A percentile compares a stretch with the other conserved stretches of the same genome.
phyloP scores from a whole-genome alignment of 1,284 basidiomycete species.

The Trametes polyzona region DNA sequence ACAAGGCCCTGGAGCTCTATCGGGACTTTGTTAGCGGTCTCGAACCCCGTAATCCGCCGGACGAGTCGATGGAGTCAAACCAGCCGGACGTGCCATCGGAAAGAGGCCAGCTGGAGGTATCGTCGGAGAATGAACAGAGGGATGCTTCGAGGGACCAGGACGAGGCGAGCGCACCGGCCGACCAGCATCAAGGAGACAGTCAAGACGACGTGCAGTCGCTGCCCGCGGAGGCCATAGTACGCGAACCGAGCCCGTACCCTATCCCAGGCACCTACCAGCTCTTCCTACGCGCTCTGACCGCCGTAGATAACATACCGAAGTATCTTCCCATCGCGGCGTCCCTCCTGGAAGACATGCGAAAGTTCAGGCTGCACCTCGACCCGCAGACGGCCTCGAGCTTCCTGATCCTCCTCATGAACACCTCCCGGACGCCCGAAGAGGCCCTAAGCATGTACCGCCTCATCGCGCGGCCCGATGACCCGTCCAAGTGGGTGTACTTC shows the following conservation, averaged over 20 bases:
- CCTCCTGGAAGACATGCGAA: constrained; percentile 58
- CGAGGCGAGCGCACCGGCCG: constrained; percentile 2
- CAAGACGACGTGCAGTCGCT: not conserved
- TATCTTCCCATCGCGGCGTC: constrained; percentile 52
- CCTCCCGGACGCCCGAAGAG: constrained; percentile 52
- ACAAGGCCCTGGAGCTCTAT: constrained; percentile 56
- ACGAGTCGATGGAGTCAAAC: too few species aligned
- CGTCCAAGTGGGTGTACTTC: constrained; percentile 43
- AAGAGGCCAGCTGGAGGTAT: too few species aligned
- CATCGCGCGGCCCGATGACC: constrained; percentile 36
- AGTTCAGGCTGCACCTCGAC: constrained; percentile 39
- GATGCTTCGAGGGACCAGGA: too few species aligned
- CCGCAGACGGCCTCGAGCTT: constrained; percentile 51
- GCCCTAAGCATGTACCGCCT: constrained; percentile 66
- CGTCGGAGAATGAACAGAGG: too few species aligned
- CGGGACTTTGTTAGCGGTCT: constrained; percentile 41
- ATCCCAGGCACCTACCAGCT: constrained; percentile 53
- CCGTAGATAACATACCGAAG: constrained; percentile 44
- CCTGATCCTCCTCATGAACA: constrained; percentile 64
- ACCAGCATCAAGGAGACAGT: not conserved
- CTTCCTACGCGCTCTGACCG: constrained; percentile 57
- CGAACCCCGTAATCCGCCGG: not conserved
- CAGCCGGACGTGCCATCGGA: too few species aligned
- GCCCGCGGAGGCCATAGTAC: not conserved
- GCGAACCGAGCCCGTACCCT: not conserved